Base-by-base conservation (phyloP, 352 stramenopile species). In the Phytophthora rubi region DNA sequence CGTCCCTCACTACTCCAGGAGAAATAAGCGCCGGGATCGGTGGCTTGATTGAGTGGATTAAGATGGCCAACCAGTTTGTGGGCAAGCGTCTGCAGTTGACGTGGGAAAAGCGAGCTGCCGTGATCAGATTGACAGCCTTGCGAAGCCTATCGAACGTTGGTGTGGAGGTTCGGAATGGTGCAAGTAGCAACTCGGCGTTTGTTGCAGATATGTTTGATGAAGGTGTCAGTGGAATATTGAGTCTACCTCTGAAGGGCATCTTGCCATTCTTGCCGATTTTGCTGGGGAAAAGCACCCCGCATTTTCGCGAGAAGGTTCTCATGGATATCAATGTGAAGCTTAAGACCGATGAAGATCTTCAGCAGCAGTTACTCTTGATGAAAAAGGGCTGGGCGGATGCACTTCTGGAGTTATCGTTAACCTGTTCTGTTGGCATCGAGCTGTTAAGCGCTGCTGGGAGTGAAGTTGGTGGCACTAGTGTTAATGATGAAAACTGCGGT, bases 321-420 rank as follows among this genome's bases (percentile, higher is more conserved):
- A 94, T 96, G 86, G 88, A 95, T n/a, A 86, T 96, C 47, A 95
- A 91, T 54, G 85, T 96, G 13, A 89, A 87, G 71, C 75, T 96
- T 10, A 96, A 96, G 64, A 96, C 85, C 0, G 84, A 94, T 28
- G 78, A 89, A 54, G 55, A 75, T 0, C 59, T 82, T n/a, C 85
- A 94, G 48, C 83, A 92, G 35, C 81, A 92, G n/a, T 54, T 96
- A 30, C 59, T 96, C 3, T 55, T 78, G 28, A 90, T 92, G 75
- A 91, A 92, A 54, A 80, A 86, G 51, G 70, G 82, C 16, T 96
- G 89, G 89, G 80, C 86, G 0, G 85, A 93, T 59, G 82, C 88
- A 5, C 64, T 96, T 7, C 69, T 94, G 9, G 84, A 94, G 62
- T 62, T 96, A 2, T 88, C 77, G 16, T 62, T 96, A 28, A 85